A percentile compares a stretch with the other conserved stretches of the same genome.
Conservation (phyloP, 805 yeast species). For the Blastobotrys robertii region DNA sequence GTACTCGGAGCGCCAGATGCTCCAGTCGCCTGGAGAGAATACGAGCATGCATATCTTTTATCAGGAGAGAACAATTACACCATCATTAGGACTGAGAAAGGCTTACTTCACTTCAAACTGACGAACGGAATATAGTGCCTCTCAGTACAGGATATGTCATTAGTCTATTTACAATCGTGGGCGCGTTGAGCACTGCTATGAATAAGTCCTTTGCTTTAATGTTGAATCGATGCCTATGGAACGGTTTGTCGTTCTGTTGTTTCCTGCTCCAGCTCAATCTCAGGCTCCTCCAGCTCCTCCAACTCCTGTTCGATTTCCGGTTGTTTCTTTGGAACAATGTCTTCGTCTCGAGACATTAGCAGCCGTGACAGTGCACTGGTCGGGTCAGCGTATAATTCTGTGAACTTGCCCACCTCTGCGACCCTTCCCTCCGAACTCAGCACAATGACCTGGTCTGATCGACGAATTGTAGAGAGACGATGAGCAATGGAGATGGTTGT, state of each 20-base stretch:
- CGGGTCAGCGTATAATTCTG: conserved; percentile 38
- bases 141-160: conserved; percentile 5
- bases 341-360: conserved; percentile 14
- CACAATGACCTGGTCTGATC: conserved; percentile 74
- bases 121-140: conserved; percentile 3
- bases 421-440: conserved; percentile 64
- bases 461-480: conserved; percentile 74
- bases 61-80: conserved; percentile 17
- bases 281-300: conserved; percentile 11
- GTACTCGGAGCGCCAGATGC: conserved; percentile 16
- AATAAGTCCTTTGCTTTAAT: not conserved
- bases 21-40: conserved; percentile 17
- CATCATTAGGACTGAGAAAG: conserved; percentile 5
- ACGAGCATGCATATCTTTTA: conserved; percentile 14
- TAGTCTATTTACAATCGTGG: not conserved
- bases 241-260: not conserved
- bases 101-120: conserved; percentile 2
- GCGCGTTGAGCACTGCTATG: not conserved
- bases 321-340: conserved; percentile 13
- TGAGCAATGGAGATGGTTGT: conserved; percentile 86
- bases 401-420: conserved; percentile 59
- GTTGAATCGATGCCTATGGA: not conserved
- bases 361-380: conserved; percentile 35
- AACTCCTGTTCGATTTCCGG: conserved; percentile 19
- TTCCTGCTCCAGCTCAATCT: not conserved